Conservation (phyloP, 805 yeast species). For the Dipodascus geniculatus region DNA sequence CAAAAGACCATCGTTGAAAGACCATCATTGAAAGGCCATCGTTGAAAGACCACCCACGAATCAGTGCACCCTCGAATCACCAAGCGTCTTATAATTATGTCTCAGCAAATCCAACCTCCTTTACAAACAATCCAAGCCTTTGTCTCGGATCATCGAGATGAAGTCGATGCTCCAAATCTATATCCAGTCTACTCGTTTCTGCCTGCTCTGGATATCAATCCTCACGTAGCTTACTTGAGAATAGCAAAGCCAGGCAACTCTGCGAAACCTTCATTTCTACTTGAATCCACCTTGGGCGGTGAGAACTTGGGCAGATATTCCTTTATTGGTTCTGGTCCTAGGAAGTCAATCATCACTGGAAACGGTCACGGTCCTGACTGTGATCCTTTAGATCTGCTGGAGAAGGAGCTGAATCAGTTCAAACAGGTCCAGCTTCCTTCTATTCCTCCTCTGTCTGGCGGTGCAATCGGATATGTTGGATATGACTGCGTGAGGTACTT, state of each 20-base stretch:
- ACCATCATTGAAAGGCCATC: too few species aligned
- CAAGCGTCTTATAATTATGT: background rate
- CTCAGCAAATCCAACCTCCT: background rate
- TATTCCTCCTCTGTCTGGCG: slow-evolving; percentile 84
- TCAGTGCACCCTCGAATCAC: too few species aligned
- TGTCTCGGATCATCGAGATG: background rate
- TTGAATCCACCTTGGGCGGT: slow-evolving; percentile 84
- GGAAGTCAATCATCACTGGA: slow-evolving; percentile 75
- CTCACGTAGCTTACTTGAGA: slow-evolving; percentile 82
- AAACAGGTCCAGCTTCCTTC: slow-evolving; percentile 43
- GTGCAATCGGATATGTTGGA: slow-evolving; percentile 92
- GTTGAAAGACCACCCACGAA: too few species aligned
- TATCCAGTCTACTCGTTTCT: slow-evolving; percentile 73
- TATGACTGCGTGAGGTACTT: slow-evolving; percentile 95
- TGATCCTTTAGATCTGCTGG: slow-evolving; percentile 72
- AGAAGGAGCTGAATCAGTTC: slow-evolving; percentile 53
- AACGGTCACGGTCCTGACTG: slow-evolving; percentile 48
- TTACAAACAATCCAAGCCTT: background rate
- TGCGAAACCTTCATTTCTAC: slow-evolving; percentile 57
- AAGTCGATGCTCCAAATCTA: slow-evolving; percentile 38
- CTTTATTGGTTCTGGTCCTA: slow-evolving; percentile 79
- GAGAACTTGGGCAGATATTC: slow-evolving; percentile 85
- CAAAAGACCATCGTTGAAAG: too few species aligned
- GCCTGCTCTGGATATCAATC: slow-evolving; percentile 69
- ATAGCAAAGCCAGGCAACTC: slow-evolving; percentile 48